A percentile compares a stretch with the other conserved stretches of the same genome.
phyloP scores from a whole-genome alignment of 139 green algal species.

The Chlamydomonas schloesseri region DNA sequence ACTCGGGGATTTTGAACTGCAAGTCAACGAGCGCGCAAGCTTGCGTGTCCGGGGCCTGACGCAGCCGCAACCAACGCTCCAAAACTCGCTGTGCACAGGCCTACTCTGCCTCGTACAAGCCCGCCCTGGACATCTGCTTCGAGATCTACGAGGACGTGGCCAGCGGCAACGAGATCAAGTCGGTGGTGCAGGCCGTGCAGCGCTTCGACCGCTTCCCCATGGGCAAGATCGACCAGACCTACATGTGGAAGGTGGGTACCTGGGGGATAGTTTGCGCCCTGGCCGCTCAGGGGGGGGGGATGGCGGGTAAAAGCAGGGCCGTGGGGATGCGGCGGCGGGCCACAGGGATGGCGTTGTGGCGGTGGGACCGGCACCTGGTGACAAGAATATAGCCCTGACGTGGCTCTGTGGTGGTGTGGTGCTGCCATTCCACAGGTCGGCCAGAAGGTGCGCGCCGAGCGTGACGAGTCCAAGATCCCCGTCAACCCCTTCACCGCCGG shows the following conservation, averaged over 20 bases:
- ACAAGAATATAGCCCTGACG: too few species aligned
- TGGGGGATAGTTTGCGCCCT: too few species aligned
- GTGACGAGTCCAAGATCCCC: constrained; percentile 91
- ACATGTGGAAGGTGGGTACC: constrained; percentile 99
- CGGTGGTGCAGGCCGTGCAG: constrained; percentile 91
- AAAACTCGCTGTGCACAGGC: constrained; percentile 69
- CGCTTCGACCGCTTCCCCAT: constrained; percentile 98
- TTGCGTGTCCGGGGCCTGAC: too few species aligned
- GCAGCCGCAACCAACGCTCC: too few species aligned
- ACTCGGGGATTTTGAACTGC: too few species aligned
- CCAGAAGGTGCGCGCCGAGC: constrained; percentile 85
- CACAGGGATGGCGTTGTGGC: too few species aligned
- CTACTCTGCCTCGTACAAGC: constrained; percentile 90
- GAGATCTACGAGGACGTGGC: constrained; percentile 99
- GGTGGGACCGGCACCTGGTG: too few species aligned
- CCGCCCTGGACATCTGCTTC: constrained; percentile 97
- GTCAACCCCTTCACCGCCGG: constrained; percentile 99
- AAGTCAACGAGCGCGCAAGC: too few species aligned
- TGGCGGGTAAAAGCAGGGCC: too few species aligned
- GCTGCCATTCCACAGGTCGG: constrained; percentile 89
- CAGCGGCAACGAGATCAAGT: constrained; percentile 98
- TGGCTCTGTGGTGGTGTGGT: too few species aligned
- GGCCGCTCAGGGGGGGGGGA: too few species aligned
- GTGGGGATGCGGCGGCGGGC: too few species aligned
- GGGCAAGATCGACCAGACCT: constrained; percentile 98